A percentile compares a stretch with the other conserved stretches of the same genome.
Evolutionary conservation across 1,284 basidiomycete genomes (phyloP).

Genomic region (Pisolithus thermaeus): DNA sequence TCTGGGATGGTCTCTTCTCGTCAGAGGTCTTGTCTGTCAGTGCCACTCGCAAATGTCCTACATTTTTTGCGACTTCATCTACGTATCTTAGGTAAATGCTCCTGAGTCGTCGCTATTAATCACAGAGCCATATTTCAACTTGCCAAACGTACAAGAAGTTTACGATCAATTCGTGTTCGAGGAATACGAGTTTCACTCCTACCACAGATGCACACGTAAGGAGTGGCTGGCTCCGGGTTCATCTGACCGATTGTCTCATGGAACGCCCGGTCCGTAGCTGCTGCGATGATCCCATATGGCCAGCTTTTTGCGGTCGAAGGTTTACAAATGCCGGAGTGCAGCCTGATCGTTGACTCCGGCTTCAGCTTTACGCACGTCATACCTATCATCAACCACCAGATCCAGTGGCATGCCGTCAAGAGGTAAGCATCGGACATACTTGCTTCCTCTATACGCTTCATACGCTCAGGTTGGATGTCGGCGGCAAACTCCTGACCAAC

Average conservation of each 20-base stretch:
- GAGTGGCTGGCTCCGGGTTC: conserved; percentile 14
- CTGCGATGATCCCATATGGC: conserved; percentile 71
- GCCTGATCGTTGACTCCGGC: conserved; percentile 82
- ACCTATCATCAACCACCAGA: conserved; percentile 72
- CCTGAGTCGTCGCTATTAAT: conserved; percentile 70
- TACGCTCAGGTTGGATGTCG: conserved; percentile 75
- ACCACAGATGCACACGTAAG: conserved; percentile 78
- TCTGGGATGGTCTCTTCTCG: conserved; percentile 86
- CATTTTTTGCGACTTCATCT: conserved; percentile 1
- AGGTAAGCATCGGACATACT: conserved; percentile 43
- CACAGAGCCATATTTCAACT: conserved; percentile 91
- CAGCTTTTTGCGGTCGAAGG: conserved; percentile 46
- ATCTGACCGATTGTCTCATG: conserved; percentile 14
- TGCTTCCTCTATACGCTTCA: conserved; percentile 16
- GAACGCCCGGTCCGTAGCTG: conserved; percentile 46
- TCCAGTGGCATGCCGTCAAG: conserved; percentile 77
- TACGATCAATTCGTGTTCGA: conserved; percentile 95
- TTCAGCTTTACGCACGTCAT: conserved; percentile 92
- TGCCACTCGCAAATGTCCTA: conserved; percentile 4
- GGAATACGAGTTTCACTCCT: conserved; percentile 88
- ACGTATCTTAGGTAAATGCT: conserved; percentile 60
- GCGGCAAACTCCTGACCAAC: conserved; percentile 92
- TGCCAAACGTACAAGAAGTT: conserved; percentile 84
- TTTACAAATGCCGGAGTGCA: conserved; percentile 64
- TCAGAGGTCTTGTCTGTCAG: conserved; percentile 62